These are phyloP conservation scores for Jatropha podagrica DNA, from an alignment of 441 rosid genomes.

Conservation along the genomic window DNA sequence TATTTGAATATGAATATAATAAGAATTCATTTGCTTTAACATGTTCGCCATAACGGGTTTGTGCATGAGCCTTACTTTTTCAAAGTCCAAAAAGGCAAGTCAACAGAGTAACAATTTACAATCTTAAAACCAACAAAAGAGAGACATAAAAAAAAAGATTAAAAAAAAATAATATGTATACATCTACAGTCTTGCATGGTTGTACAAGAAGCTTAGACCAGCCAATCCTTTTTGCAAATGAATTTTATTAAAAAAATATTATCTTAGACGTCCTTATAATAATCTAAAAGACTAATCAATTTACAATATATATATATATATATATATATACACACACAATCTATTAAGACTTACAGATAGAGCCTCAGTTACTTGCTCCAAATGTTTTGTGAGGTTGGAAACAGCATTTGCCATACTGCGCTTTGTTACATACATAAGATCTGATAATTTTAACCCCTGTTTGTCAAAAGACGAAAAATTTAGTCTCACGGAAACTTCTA, in stretches of 20 bases:
- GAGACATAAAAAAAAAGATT: neutral
- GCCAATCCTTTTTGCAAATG: neutral
- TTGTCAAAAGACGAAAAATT: conserved; percentile 9
- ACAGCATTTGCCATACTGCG: conserved; percentile 74
- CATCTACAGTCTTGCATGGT: neutral
- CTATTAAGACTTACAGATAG: conserved; percentile 53
- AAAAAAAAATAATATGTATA: neutral
- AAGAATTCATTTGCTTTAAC: too few species aligned
- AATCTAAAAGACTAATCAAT: neutral
- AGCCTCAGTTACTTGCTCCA: conserved; percentile 76
- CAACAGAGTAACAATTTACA: too few species aligned
- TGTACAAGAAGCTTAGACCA: neutral
- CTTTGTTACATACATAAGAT: conserved; percentile 88
- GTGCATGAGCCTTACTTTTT: too few species aligned
- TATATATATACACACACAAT: neutral
- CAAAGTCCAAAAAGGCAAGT: conserved; percentile 17
- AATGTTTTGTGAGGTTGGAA: conserved; percentile 73
- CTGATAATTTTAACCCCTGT: conserved; percentile 81
- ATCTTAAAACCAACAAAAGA: neutral
- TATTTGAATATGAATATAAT: too few species aligned
- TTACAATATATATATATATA: neutral
- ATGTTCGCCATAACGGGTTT: too few species aligned
- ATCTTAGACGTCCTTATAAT: neutral
- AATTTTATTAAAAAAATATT: neutral
- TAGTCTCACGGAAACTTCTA: conserved; percentile 17